Conservation (phyloP, 1,284 basidiomycete genomes). For the Ceratorhiza oryzae-sativae region DNA sequence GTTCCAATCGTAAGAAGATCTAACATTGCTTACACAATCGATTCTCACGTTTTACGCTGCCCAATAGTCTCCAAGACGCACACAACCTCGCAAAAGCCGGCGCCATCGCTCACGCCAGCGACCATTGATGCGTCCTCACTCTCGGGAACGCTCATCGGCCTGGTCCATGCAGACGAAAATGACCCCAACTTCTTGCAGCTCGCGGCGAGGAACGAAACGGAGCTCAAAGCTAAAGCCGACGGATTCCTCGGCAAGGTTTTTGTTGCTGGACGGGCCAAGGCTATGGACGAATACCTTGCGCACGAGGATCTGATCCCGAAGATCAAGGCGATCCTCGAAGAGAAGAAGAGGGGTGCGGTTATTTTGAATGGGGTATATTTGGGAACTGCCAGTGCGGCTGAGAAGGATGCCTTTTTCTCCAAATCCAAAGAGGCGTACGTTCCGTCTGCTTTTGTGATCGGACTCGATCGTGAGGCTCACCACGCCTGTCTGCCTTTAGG, state of each 20-base stretch:
- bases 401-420: slow-evolving; percentile 50
- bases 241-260: slow-evolving; percentile 56
- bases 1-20: slow-evolving; percentile 53
- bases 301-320: slow-evolving; percentile 45
- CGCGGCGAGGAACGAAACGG: slow-evolving; percentile 47
- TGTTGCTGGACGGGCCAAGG: slow-evolving; percentile 64
- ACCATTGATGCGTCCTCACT: slow-evolving; percentile 72
- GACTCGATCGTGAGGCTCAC: not conserved
- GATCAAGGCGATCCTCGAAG: slow-evolving; percentile 52
- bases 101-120: slow-evolving; percentile 77
- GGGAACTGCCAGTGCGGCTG: slow-evolving; percentile 46
- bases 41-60: not conserved
- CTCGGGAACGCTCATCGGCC: slow-evolving; percentile 67
- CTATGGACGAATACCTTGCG: slow-evolving; percentile 55
- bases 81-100: slow-evolving; percentile 72
- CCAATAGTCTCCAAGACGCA: slow-evolving; percentile 64
- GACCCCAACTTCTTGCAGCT: slow-evolving; percentile 58
- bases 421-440: slow-evolving; percentile 48
- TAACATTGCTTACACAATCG: not conserved
- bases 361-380: slow-evolving; percentile 47
- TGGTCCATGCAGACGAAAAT: slow-evolving; percentile 62
- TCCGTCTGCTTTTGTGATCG: not conserved
- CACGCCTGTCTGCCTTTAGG: not conserved
- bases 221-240: slow-evolving; percentile 49
- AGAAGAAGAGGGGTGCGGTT: slow-evolving; percentile 50